Evolutionary conservation across 176 grass and related monocot genomes (phyloP).

Genomic region (Elymus sibiricus): DNA sequence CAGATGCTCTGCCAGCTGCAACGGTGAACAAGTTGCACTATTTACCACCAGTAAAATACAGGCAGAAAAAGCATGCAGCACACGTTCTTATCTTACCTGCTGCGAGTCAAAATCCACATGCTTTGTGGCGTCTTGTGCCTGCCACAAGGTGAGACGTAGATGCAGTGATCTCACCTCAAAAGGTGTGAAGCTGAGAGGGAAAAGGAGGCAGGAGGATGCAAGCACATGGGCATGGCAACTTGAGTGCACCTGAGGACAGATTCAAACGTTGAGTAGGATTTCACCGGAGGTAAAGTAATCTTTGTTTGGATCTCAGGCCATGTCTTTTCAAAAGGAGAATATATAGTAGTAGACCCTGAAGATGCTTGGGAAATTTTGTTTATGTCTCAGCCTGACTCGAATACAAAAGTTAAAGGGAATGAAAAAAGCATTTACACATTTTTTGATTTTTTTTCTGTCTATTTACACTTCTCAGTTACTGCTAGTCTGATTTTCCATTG

Average conservation of each 20-base stretch:
- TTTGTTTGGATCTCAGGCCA: neutral
- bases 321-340: neutral
- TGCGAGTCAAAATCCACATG: neutral
- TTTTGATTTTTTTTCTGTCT: too few species aligned
- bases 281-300: neutral
- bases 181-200: conserved; percentile 9
- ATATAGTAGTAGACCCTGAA: neutral
- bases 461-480: neutral
- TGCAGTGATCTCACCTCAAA: conserved; percentile 18
- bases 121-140: neutral
- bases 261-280: conserved; percentile 12
- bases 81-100: too few species aligned
- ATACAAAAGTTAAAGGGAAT: neutral
- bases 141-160: neutral
- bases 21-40: neutral
- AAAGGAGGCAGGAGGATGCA: conserved; percentile 12
- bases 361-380: neutral
- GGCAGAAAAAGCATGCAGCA: neutral
- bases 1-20: neutral
- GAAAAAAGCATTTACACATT: neutral
- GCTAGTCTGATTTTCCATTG: neutral
- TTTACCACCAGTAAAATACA: neutral
- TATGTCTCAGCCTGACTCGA: neutral
- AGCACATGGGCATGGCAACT: conserved; percentile 1
- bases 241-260: conserved; percentile 2